A percentile compares a stretch with the other conserved stretches of the same genome.
phyloP scores from a whole-genome alignment of 2,329 filamentous ascomycete genomes.

The Penicillium sp. region DNA sequence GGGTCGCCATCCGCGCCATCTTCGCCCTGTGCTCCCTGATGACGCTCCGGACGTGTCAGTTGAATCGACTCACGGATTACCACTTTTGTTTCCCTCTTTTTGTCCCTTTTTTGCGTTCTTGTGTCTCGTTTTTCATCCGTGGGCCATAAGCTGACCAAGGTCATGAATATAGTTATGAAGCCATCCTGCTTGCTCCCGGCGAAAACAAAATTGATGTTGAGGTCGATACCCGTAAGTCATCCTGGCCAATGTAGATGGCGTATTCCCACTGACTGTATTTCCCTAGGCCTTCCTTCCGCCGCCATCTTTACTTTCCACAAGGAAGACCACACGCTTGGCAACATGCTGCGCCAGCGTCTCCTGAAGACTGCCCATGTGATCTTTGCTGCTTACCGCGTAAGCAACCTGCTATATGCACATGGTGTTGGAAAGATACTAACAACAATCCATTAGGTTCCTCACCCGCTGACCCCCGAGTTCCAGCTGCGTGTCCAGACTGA shows the following conservation, averaged over 20 bases:
- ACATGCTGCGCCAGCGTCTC: slow-evolving; percentile 81
- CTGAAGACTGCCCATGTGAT: slow-evolving; percentile 78
- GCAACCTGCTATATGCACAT: not conserved
- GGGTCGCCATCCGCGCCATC: not conserved
- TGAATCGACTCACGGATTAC: not conserved
- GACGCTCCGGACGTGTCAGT: slow-evolving; percentile 21
- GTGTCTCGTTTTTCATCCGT: not conserved
- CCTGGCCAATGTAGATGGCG: not conserved
- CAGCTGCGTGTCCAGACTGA: slow-evolving; percentile 87
- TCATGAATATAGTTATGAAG: slow-evolving; percentile 69
- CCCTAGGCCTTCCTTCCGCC: slow-evolving; percentile 84
- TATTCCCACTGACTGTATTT: slow-evolving; percentile 1
- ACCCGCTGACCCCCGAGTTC: slow-evolving; percentile 52
- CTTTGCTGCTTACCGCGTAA: slow-evolving; percentile 89
- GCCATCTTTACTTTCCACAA: slow-evolving; percentile 94
- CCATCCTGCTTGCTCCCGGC: slow-evolving; percentile 80
- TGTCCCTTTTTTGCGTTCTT: not conserved
- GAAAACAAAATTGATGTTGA: slow-evolving; percentile 93
- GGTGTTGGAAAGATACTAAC: not conserved
- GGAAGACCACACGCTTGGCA: slow-evolving; percentile 93
- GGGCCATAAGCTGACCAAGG: slow-evolving; percentile 2
- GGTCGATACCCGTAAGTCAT: slow-evolving; percentile 77
- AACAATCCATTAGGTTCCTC: slow-evolving; percentile 36
- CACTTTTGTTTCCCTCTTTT: not conserved
- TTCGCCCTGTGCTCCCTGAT: slow-evolving; percentile 2